Percentiles rank a stretch among this genome's conserved stretches.
These are phyloP conservation scores for Verbena officinalis DNA, from an alignment of 257 asterid genomes.

Conservation along the genomic window DNA sequence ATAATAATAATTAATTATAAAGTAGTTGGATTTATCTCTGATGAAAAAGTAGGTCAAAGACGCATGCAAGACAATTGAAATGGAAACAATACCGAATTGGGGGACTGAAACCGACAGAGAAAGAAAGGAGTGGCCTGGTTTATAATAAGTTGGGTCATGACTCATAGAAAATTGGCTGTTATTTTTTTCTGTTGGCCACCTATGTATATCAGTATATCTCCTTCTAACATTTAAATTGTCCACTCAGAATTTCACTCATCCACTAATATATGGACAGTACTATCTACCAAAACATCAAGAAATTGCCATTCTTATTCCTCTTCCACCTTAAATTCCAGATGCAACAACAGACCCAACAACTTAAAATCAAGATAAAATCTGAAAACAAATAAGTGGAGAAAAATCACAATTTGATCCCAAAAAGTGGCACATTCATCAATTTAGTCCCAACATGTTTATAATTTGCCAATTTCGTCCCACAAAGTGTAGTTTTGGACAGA, in stretches of 20 bases:
- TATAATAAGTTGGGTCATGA: slow-evolving; percentile 28
- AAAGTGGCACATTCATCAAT: no score
- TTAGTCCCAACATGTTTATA: no score
- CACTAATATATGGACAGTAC: not conserved
- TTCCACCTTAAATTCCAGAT: not conserved
- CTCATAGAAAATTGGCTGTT: slow-evolving; percentile 31
- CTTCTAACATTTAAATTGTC: slow-evolving; percentile 10
- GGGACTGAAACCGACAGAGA: no score
- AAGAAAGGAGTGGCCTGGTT: not conserved
- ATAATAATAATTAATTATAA: not conserved
- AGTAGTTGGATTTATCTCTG: not conserved
- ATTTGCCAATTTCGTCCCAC: no score
- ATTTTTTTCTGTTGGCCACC: slow-evolving; percentile 41
- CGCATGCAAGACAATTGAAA: not conserved
- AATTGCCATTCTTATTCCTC: not conserved
- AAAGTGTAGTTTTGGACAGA: no score
- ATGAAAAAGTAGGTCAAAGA: not conserved
- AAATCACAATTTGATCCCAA: no score
- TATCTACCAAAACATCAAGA: slow-evolving; percentile 7
- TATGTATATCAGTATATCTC: not conserved
- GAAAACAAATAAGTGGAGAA: no score
- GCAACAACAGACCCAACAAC: no score
- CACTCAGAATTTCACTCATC: slow-evolving; percentile 34
- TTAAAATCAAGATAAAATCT: not conserved
- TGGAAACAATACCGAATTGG: slow-evolving; percentile 4